Conservation (phyloP, 1,284 basidiomycete species). For the Coniferiporia sulphurascens region DNA sequence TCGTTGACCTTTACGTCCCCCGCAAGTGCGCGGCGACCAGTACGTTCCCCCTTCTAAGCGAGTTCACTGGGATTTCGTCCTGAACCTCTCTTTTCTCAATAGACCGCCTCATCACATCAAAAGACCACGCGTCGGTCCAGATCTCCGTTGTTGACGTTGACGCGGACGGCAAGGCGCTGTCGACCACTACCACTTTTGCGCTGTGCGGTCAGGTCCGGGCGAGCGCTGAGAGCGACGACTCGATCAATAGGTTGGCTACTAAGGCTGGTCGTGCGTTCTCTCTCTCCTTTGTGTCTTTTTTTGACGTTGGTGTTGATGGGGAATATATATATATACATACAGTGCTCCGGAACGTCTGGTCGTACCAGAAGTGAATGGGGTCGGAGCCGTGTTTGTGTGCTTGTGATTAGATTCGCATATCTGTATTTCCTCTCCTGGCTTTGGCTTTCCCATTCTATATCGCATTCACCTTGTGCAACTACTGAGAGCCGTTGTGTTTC, state of each 20-base stretch:
- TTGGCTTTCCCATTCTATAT: neutral
- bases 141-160: slow-evolving; percentile 95
- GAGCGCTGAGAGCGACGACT: slow-evolving; percentile 95
- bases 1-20: slow-evolving; percentile 99
- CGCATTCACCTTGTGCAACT: too few species aligned
- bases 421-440: neutral
- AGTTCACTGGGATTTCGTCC: neutral
- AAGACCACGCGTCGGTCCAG: slow-evolving; percentile 99
- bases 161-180: slow-evolving; percentile 83
- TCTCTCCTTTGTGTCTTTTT: neutral
- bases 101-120: slow-evolving; percentile 96
- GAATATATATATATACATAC: slow-evolving; percentile 10
- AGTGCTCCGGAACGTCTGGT: slow-evolving; percentile 30
- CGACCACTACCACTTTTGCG: slow-evolving; percentile 88
- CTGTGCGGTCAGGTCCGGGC: slow-evolving; percentile 93
- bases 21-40: slow-evolving; percentile 98
- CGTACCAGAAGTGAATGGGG: slow-evolving; percentile 26
- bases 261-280: slow-evolving; percentile 84
- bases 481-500: too few species aligned
- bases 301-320: slow-evolving; percentile 3
- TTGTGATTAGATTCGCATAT: slow-evolving; percentile 2
- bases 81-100: slow-evolving; percentile 20
- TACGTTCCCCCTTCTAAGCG: slow-evolving; percentile 38
- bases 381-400: slow-evolving; percentile 7
- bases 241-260: slow-evolving; percentile 94